Conservation (phyloP, 805 yeast genomes). For the Cephaloascus albidus region DNA sequence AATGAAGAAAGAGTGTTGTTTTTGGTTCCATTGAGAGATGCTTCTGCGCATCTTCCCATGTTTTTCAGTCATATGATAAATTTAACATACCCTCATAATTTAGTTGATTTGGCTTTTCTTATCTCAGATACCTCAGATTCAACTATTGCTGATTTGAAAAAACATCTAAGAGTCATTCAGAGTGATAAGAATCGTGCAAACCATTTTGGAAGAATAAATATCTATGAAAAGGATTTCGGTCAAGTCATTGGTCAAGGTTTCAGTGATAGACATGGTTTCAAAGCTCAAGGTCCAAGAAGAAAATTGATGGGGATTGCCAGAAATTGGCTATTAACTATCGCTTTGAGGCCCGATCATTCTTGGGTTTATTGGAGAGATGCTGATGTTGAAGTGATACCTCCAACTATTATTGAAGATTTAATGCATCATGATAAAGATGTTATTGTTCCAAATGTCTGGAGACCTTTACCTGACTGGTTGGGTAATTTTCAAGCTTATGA, state of each 20-base stretch:
- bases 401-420: constrained; percentile 78
- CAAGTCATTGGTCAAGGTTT: constrained; percentile 90
- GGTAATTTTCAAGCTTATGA: constrained; percentile 83
- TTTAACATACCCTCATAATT: constrained; percentile 79
- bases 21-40: constrained; percentile 88
- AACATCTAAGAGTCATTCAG: constrained; percentile 55
- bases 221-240: constrained; percentile 88
- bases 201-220: constrained; percentile 79
- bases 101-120: constrained; percentile 74
- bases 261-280: constrained; percentile 89
- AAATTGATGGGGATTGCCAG: constrained; percentile 94
- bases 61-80: constrained; percentile 75
- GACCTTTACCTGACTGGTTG: constrained; percentile 81
- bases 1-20: constrained; percentile 69
- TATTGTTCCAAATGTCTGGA: constrained; percentile 91
- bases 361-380: constrained; percentile 98
- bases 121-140: constrained; percentile 88
- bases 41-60: constrained; percentile 83
- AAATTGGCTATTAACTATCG: constrained; percentile 85
- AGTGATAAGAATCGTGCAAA: constrained; percentile 46
- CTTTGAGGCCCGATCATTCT: constrained; percentile 84
- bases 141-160: constrained; percentile 62
- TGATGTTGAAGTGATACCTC: constrained; percentile 87
- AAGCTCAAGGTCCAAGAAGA: constrained; percentile 92
- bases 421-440: constrained; percentile 90